Base-by-base conservation (phyloP, 1,284 basidiomycete genomes). In the Ceratobasidium sp. region DNA sequence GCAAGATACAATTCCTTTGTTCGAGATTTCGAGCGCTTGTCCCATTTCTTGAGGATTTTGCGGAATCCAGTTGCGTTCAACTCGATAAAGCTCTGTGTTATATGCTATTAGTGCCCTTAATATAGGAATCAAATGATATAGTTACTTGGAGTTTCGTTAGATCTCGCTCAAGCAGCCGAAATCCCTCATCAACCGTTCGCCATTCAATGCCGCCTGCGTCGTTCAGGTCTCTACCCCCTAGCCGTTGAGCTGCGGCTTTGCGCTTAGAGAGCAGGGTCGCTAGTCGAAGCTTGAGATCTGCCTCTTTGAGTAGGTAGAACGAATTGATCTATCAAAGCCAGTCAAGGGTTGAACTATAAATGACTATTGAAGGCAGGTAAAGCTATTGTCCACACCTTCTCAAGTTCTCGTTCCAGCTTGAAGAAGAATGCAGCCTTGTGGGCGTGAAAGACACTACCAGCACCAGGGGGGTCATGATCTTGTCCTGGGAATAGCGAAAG, bases 351-450 rank as follows among this genome's bases (percentile, higher is more conserved):
- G 42, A 10, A 11, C 61, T 13, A 17, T 64, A 64, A 64, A 42
- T 64, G n/a, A 20, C 26, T 6, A 42, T 20, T 15, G 47, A 54
- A 61, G 51, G 17, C n/a, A 23, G 47, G 37, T 15, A 51, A 54
- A 33, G 11, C 56, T 58, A 54, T 35, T 53, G n/a, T 60, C 79
- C 85, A 77, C 82, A 93, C 96, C 91, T 99, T 99, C 86, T 99
- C 98, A 26, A 99, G 87, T 84, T 99, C 98, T 42, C 98, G 89
- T 84, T 99, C 97, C 0, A 99, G 89, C 82, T 97, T 99, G 89
- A 99, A 99, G 88, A 99, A 99, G 88, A 99, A 99, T 0, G 91
- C 95, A 26, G 97, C 95, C 82, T 97, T 96, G 86, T 98, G 96
- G 20, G 96, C 95, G 81, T 94, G 94, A 81, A 97, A 96, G 82